phyloP scores from a whole-genome alignment of 805 yeast species.

The Sugiyamaella floridensis region DNA sequence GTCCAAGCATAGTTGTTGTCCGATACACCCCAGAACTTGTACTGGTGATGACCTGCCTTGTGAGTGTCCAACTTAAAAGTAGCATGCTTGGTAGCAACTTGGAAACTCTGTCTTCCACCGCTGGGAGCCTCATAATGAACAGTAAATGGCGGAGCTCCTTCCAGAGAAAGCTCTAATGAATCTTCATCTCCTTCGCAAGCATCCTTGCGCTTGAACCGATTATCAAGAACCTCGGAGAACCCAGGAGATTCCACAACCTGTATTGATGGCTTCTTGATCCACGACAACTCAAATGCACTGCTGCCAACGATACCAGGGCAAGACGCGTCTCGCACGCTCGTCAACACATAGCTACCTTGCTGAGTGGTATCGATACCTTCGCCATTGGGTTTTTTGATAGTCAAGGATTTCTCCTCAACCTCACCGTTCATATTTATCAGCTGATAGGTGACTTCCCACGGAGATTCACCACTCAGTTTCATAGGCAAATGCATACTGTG shows the following conservation, averaged over 20 bases:
- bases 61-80: constrained; percentile 38
- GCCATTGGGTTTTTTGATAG: constrained; percentile 16
- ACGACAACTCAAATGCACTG: constrained; percentile 36
- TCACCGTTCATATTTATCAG: constrained; percentile 10
- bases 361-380: constrained; percentile 33
- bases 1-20: constrained; percentile 54
- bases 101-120: constrained; percentile 26
- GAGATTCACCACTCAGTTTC: constrained; percentile 50
- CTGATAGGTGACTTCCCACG: constrained; percentile 36
- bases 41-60: constrained; percentile 55
- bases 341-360: constrained; percentile 44
- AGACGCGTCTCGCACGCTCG: constrained; percentile 42
- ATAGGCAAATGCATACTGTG: constrained; percentile 53
- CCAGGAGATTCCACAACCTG: constrained; percentile 28
- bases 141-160: constrained; percentile 57
- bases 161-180: constrained; percentile 43
- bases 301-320: constrained; percentile 42
- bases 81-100: constrained; percentile 48
- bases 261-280: constrained; percentile 42
- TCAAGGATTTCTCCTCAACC: constrained; percentile 3
- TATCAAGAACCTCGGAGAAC: constrained; percentile 21
- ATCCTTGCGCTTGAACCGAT: constrained; percentile 30
- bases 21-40: constrained; percentile 52
- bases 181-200: constrained; percentile 47
- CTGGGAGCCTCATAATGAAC: constrained; percentile 53